Evolutionary conservation across 1,139 yeast species (phyloP).

Genomic region (Taiozyma sp.): DNA sequence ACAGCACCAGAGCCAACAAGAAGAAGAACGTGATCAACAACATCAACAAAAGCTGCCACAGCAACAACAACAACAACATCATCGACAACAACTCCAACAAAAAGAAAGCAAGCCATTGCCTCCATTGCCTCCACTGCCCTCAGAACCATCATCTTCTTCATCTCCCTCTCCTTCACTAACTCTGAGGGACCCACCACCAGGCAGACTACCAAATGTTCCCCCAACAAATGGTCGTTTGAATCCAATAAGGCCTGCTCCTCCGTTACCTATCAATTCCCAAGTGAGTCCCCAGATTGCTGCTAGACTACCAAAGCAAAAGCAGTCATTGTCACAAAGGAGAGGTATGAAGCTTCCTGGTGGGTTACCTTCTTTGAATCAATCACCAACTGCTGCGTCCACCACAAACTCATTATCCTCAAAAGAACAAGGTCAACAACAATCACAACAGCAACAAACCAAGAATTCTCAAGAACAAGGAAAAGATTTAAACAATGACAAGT

Average conservation of each 20-base stretch:
- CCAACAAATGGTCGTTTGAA: conserved; percentile 5
- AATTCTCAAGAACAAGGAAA: not conserved
- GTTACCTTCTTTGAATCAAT: conserved; percentile 10
- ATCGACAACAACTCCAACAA: not conserved
- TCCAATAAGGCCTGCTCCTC: conserved; percentile 19
- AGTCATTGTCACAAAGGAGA: conserved; percentile 55
- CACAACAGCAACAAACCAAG: not conserved
- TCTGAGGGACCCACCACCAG: not conserved
- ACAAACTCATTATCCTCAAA: not conserved
- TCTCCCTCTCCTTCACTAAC: not conserved
- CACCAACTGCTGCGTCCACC: not conserved
- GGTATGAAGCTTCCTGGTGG: conserved; percentile 30
- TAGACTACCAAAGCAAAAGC: conserved; percentile 30
- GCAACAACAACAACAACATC: not conserved
- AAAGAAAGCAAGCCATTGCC: conserved; percentile 5
- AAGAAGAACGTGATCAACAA: not conserved
- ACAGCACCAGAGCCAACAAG: not conserved
- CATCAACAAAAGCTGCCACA: not conserved
- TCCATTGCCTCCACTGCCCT: conserved; percentile 5
- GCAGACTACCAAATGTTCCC: conserved; percentile 4
- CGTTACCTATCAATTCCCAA: conserved; percentile 17
- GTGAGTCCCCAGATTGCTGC: conserved; percentile 25
- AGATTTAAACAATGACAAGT: not conserved
- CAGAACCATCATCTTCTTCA: not conserved
- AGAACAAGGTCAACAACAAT: not conserved